Conservation (phyloP, 2,329 filamentous ascomycete genomes). For the Colletotrichum sp. region DNA sequence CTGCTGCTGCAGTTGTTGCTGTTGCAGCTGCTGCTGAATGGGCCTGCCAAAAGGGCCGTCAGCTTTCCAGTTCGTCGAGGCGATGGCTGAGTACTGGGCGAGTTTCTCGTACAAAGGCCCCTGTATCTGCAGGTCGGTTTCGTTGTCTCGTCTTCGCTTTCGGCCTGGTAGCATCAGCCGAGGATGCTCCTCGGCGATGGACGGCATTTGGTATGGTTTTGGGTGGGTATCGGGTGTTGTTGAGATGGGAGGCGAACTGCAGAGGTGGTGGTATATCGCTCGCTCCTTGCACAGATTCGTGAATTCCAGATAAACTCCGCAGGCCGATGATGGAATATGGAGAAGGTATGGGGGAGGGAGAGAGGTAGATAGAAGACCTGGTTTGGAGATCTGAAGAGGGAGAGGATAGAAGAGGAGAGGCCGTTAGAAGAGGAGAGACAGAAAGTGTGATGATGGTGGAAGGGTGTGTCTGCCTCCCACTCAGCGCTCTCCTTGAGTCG, state of each 20-base stretch:
- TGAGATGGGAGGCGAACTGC: not conserved
- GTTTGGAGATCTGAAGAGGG: not conserved
- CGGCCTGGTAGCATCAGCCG: slow-evolving; percentile 12
- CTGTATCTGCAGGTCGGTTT: slow-evolving; percentile 14
- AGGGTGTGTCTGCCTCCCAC: not conserved
- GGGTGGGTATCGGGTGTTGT: not conserved
- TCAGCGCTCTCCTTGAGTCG: slow-evolving; percentile 6
- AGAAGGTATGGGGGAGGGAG: not conserved
- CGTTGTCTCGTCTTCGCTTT: slow-evolving; percentile 24
- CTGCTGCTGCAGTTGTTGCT: slow-evolving; percentile 10
- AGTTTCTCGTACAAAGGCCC: slow-evolving; percentile 22
- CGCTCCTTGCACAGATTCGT: not conserved
- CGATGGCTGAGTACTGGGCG: slow-evolving; percentile 16
- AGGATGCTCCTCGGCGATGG: slow-evolving; percentile 22
- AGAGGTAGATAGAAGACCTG: not conserved
- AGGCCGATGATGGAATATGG: not conserved
- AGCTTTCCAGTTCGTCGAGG: slow-evolving; percentile 15
- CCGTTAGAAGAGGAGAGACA: not conserved
- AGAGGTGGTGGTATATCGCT: not conserved
- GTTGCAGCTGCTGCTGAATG: slow-evolving; percentile 16
- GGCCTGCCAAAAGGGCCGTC: slow-evolving; percentile 21
- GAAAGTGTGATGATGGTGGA: not conserved
- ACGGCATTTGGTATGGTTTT: slow-evolving; percentile 14
- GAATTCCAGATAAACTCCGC: not conserved
- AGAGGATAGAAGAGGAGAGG: not conserved